phyloP scores from a whole-genome alignment of 2,329 filamentous ascomycete species.

The Orbilia quercus region DNA sequence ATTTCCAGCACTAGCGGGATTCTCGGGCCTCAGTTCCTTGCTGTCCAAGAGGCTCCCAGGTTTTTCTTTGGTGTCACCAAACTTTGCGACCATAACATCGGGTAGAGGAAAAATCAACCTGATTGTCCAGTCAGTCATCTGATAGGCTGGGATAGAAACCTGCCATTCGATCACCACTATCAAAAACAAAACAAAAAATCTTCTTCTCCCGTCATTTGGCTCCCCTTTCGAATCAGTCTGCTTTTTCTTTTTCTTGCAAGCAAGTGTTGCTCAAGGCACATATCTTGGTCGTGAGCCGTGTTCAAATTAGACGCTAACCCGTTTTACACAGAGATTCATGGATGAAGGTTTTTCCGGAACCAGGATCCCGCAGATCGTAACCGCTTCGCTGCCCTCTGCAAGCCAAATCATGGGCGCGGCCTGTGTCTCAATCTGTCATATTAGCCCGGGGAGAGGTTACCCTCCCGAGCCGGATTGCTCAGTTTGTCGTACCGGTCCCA shows the following conservation, averaged over 20 bases:
- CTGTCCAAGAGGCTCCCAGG: constrained; percentile 17
- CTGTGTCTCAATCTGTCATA: background rate
- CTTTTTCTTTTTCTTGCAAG: constrained; percentile 39
- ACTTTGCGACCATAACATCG: constrained; percentile 27
- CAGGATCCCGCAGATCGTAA: constrained; percentile 51
- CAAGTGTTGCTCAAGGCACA: constrained; percentile 34
- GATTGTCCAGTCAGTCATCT: constrained; percentile 38
- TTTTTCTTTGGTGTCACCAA: constrained; percentile 28
- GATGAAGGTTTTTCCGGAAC: constrained; percentile 57
- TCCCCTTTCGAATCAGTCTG: constrained; percentile 12
- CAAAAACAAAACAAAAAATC: constrained; percentile 18
- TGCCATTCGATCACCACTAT: constrained; percentile 18
- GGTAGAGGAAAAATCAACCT: too few relatives aligned
- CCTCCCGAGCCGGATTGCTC: background rate
- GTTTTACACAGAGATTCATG: constrained; percentile 34
- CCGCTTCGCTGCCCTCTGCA: constrained; percentile 30
- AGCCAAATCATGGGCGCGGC: background rate
- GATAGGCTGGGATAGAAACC: constrained; percentile 19
- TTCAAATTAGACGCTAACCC: constrained; percentile 40
- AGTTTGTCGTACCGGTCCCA: background rate
- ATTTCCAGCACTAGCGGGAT: constrained; percentile 40
- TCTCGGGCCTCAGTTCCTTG: constrained; percentile 47
- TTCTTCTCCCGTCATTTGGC: constrained; percentile 19
- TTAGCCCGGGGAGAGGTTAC: background rate
- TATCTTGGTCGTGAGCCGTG: constrained; percentile 48